Conservation (phyloP, 441 rosid species). For the Pelargonium fulgidum region DNA sequence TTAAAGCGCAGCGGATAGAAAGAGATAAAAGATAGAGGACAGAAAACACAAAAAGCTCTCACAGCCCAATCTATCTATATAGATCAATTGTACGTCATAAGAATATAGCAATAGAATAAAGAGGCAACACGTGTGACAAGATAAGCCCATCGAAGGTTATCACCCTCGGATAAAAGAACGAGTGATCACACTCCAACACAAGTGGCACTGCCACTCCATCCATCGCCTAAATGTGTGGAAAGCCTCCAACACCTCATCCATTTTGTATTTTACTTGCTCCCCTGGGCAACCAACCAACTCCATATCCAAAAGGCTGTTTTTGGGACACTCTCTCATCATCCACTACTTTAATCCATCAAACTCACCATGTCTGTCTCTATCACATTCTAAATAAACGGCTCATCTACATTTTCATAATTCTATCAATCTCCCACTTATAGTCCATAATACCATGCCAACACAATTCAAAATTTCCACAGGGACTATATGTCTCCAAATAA, state of each 20-base stretch:
- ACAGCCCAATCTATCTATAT: constrained; percentile 27
- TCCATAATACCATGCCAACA: background rate
- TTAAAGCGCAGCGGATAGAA: constrained; percentile 19
- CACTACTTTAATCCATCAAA: too few relatives aligned
- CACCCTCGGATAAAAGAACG: constrained; percentile 55
- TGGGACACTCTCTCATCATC: too few relatives aligned
- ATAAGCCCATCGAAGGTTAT: constrained; percentile 48
- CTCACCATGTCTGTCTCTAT: too few relatives aligned
- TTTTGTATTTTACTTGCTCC: too few relatives aligned
- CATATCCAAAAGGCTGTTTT: too few relatives aligned
- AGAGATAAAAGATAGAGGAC: constrained; percentile 22
- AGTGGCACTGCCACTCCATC: constrained; percentile 25
- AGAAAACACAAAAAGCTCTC: constrained; percentile 32
- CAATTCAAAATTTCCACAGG: background rate
- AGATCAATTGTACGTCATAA: constrained; percentile 17
- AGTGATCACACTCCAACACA: constrained; percentile 44
- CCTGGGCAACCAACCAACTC: too few relatives aligned
- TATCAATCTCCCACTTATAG: too few relatives aligned
- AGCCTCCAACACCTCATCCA: background rate
- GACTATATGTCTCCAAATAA: background rate
- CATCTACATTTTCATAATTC: too few relatives aligned
- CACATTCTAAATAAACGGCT: too few relatives aligned
- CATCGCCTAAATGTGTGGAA: background rate
- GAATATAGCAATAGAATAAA: constrained; percentile 39
- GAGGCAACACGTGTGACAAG: constrained; percentile 44